Conservation (phyloP, 768 basidiomycete genomes). For the Suillus occidentalis region DNA sequence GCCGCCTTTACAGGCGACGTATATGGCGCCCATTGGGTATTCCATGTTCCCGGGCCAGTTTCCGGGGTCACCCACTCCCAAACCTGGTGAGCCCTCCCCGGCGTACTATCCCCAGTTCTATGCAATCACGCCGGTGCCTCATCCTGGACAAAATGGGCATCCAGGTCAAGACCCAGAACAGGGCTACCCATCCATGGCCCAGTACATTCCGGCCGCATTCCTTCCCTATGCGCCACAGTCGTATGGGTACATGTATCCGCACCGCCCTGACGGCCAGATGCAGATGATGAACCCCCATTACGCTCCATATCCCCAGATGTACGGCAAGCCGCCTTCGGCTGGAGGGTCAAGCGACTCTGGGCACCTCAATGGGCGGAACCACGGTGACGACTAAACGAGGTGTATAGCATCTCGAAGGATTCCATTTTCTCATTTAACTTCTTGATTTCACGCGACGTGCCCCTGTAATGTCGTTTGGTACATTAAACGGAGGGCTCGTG, state of each 20-base stretch:
- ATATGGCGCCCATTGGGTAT: constrained; percentile 52
- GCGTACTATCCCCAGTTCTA: constrained; percentile 54
- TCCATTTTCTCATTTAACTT: constrained; percentile 11
- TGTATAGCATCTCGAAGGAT: constrained; percentile 18
- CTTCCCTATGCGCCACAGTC: constrained; percentile 47
- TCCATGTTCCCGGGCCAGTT: constrained; percentile 59
- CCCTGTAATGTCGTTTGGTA: constrained; percentile 26
- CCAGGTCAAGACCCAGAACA: constrained; percentile 42
- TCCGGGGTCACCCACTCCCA: constrained; percentile 45
- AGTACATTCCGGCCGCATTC: constrained; percentile 50
- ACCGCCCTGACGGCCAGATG: constrained; percentile 42
- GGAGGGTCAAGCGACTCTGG: constrained; percentile 30
- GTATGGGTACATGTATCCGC: constrained; percentile 46
- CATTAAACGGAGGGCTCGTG: constrained; percentile 22
- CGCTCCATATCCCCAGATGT: constrained; percentile 38
- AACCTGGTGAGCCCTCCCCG: constrained; percentile 48
- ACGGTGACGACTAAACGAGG: constrained; percentile 33
- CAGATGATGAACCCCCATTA: constrained; percentile 37
- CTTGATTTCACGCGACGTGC: constrained; percentile 14
- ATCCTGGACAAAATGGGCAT: constrained; percentile 38
- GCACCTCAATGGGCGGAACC: constrained; percentile 22
- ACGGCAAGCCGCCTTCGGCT: constrained; percentile 40
- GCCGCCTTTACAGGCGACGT: constrained; percentile 48
- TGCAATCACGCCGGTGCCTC: constrained; percentile 42
- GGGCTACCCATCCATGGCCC: constrained; percentile 39